These are phyloP conservation scores for Rhododendron simsii DNA, from an alignment of 148 eudicot genomes.

Conservation along the genomic window DNA sequence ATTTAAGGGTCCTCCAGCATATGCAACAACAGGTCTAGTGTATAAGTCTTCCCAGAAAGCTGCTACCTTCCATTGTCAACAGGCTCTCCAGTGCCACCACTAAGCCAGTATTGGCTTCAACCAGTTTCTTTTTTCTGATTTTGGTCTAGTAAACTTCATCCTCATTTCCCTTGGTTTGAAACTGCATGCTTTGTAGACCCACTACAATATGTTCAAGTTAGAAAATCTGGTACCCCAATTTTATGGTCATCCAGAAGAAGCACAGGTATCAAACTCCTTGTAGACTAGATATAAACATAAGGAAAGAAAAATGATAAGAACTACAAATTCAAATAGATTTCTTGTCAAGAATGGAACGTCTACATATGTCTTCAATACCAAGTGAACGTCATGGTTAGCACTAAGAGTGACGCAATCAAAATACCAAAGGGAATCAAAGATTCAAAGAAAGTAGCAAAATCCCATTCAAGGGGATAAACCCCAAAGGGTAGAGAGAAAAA, in stretches of 20 bases:
- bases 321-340: not conserved
- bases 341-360: not conserved
- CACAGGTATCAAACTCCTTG: not conserved
- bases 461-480: no score
- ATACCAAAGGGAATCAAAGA: no score
- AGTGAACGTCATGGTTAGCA: not conserved
- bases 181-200: not conserved
- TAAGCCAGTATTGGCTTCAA: not conserved
- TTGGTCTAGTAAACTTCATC: not conserved
- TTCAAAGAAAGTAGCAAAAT: no score
- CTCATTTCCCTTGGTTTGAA: not conserved
- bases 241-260: not conserved
- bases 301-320: not conserved
- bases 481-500: no score
- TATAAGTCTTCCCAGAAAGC: not conserved
- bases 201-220: not conserved
- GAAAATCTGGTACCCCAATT: not conserved
- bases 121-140: not conserved
- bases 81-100: not conserved
- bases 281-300: not conserved
- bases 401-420: not conserved
- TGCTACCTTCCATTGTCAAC: not conserved
- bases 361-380: conserved; percentile 5
- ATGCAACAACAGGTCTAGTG: not conserved
- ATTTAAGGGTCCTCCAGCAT: not conserved